These are phyloP conservation scores for Solanum pinnatisectum DNA, from an alignment of 257 asterid species.

Conservation along the genomic window DNA sequence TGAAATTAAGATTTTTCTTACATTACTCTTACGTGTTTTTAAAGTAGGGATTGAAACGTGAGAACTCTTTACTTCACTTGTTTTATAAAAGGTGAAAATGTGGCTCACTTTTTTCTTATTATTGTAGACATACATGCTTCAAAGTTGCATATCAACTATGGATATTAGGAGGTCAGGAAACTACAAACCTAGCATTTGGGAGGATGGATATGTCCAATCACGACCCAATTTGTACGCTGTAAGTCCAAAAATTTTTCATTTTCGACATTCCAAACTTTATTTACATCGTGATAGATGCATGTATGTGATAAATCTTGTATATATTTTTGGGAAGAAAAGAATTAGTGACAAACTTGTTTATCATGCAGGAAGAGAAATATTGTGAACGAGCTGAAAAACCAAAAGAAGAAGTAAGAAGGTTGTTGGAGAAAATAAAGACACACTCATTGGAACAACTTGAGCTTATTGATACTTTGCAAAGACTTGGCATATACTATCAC, in stretches of 20 bases:
- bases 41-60: not conserved
- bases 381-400: constrained; percentile 15
- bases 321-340: not conserved
- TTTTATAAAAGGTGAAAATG: not conserved
- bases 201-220: constrained; percentile 34
- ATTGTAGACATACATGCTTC: not conserved
- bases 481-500: constrained; percentile 34
- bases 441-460: constrained; percentile 21
- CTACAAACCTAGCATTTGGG: constrained; percentile 30
- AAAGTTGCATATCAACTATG: not conserved
- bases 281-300: not conserved
- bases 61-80: not conserved
- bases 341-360: not conserved
- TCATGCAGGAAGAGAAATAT: constrained; percentile 29
- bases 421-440: constrained; percentile 1
- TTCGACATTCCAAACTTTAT: not conserved
- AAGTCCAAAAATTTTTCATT: not conserved
- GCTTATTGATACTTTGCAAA: constrained; percentile 36
- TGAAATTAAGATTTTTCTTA: not conserved
- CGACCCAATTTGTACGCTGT: constrained; percentile 18
- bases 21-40: not conserved
- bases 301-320: not conserved
- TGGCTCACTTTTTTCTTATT: not conserved
- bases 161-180: constrained; percentile 33
- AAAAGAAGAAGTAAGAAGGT: constrained; percentile 8